Conservation (phyloP, 306 rosid genomes). For the Leucaena leucocephala region DNA sequence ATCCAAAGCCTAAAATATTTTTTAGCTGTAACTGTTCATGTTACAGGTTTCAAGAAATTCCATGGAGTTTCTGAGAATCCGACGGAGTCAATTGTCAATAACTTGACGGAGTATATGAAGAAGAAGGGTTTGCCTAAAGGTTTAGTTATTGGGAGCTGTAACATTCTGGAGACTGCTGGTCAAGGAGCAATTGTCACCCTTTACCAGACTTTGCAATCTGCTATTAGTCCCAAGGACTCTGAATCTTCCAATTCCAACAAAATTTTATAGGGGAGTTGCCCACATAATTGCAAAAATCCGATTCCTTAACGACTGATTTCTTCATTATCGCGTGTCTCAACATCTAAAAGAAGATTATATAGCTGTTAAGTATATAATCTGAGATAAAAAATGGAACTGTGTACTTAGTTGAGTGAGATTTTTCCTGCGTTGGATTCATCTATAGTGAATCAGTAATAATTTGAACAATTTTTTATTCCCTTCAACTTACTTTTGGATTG, state of each 20-base stretch:
- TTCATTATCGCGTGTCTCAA: background rate
- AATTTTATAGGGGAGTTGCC: slow-evolving; percentile 72
- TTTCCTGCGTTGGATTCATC: slow-evolving; percentile 7
- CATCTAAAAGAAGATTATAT: background rate
- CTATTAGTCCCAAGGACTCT: slow-evolving; percentile 51
- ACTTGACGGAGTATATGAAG: slow-evolving; percentile 66
- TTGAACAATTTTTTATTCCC: slow-evolving; percentile 3
- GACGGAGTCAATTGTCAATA: slow-evolving; percentile 72
- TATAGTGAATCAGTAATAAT: slow-evolving; percentile 19
- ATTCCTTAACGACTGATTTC: slow-evolving; percentile 14
- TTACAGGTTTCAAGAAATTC: slow-evolving; percentile 96
- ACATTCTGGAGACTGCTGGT: slow-evolving; percentile 93
- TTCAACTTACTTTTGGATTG: slow-evolving; percentile 15
- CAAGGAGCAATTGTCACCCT: slow-evolving; percentile 68
- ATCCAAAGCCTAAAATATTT: slow-evolving; percentile 43
- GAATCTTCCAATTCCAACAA: slow-evolving; percentile 64
- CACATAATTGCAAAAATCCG: background rate
- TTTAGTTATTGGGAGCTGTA: slow-evolving; percentile 75
- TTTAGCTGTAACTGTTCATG: slow-evolving; percentile 61
- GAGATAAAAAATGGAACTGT: background rate
- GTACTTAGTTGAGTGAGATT: slow-evolving; percentile 8
- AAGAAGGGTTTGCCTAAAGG: slow-evolving; percentile 84
- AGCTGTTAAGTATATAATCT: background rate
- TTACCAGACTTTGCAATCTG: slow-evolving; percentile 68
- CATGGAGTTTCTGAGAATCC: slow-evolving; percentile 98